Conservation (phyloP, 2,329 filamentous ascomycete species). For the Clonostachys sp. region DNA sequence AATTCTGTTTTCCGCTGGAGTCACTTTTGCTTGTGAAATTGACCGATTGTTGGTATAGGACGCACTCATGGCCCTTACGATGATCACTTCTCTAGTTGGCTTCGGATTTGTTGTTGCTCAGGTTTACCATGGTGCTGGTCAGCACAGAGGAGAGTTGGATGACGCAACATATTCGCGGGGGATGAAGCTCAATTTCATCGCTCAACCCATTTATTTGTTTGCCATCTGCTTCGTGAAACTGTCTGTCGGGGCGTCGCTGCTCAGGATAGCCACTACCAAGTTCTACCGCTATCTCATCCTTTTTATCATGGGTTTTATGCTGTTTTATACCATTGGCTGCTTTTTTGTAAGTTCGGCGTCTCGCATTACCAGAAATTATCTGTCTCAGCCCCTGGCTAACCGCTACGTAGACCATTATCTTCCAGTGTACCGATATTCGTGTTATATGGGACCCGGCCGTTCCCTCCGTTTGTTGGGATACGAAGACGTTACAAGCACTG, state of each 20-base stretch:
- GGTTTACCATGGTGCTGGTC: conserved; percentile 36
- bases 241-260: conserved; percentile 30
- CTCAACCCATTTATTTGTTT: conserved; percentile 36
- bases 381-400: background rate
- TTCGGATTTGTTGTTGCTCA: conserved; percentile 31
- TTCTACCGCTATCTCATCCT: conserved; percentile 27
- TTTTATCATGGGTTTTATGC: conserved; percentile 28
- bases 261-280: conserved; percentile 30
- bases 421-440: conserved; percentile 41
- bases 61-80: conserved; percentile 16
- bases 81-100: conserved; percentile 26
- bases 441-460: conserved; percentile 35
- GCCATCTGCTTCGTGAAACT: conserved; percentile 35
- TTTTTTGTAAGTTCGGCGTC: conserved; percentile 23
- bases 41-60: conserved; percentile 11
- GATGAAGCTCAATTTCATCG: conserved; percentile 34
- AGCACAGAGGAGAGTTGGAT: conserved; percentile 35
- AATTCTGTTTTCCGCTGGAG: too few relatives aligned
- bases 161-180: conserved; percentile 22
- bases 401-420: conserved; percentile 28
- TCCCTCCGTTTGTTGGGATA: conserved; percentile 33
- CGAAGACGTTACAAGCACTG: conserved; percentile 28
- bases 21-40: too few relatives aligned
- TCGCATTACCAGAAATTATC: too few relatives aligned
- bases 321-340: conserved; percentile 20